phyloP scores from a whole-genome alignment of 768 basidiomycete species.

The Boletus rubropictus region DNA sequence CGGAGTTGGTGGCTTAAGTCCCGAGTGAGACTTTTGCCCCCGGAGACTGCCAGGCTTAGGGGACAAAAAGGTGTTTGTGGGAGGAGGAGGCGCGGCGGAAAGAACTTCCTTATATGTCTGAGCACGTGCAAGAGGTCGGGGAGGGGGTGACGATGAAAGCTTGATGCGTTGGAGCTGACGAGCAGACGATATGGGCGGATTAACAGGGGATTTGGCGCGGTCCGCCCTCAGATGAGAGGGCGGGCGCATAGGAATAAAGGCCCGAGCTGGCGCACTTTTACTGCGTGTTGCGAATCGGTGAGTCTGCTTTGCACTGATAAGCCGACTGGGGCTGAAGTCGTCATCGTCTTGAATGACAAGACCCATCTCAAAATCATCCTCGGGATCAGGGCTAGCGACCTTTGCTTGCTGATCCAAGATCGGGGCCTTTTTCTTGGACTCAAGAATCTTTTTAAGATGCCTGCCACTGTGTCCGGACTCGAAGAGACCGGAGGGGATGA shows the following conservation, averaged over 20 bases:
- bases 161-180: conserved; percentile 65
- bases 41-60: conserved; percentile 72
- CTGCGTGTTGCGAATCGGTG: conserved; percentile 47
- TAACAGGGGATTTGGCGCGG: conserved; percentile 66
- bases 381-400: conserved; percentile 54
- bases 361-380: conserved; percentile 83
- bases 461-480: conserved; percentile 59
- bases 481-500: conserved; percentile 71
- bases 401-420: conserved; percentile 51
- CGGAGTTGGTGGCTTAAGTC: conserved; percentile 70
- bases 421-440: conserved; percentile 50
- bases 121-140: conserved; percentile 43
- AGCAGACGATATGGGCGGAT: conserved; percentile 63
- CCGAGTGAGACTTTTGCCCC: conserved; percentile 79
- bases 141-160: conserved; percentile 65
- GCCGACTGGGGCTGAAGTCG: conserved; percentile 75
- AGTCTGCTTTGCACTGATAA: conserved; percentile 46
- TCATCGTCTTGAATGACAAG: conserved; percentile 79
- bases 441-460: conserved; percentile 46
- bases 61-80: conserved; percentile 54
- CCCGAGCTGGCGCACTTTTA: conserved; percentile 52
- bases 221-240: conserved; percentile 57
- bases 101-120: conserved; percentile 58
- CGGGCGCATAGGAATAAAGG: conserved; percentile 48
- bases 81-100: conserved; percentile 41